Percentiles rank a stretch among this genome's conserved stretches.
phyloP scores from a whole-genome alignment of 805 yeast genomes.

The Saturnispora zaruensis region DNA sequence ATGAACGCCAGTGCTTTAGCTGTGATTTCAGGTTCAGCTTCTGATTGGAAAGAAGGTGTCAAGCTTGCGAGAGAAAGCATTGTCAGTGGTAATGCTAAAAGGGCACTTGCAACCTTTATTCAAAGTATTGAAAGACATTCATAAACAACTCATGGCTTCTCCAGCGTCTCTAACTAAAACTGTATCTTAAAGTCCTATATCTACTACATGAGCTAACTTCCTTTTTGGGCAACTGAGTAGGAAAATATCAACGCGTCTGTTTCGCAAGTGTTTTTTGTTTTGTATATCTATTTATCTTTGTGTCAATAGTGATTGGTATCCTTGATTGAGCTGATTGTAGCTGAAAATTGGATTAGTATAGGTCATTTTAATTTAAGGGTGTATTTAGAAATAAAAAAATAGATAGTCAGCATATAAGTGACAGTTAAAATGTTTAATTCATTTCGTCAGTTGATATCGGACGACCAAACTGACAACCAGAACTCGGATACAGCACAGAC shows the following conservation, averaged over 20 bases:
- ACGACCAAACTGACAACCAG: conserved; percentile 21
- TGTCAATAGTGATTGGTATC: background rate
- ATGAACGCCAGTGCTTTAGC: conserved; percentile 85
- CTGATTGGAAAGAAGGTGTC: conserved; percentile 72
- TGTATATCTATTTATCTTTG: background rate
- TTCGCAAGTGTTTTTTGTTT: background rate
- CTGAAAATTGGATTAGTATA: background rate
- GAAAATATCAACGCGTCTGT: background rate
- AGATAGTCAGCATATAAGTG: background rate
- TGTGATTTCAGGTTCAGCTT: conserved; percentile 61
- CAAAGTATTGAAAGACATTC: conserved; percentile 23
- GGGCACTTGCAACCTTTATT: conserved; percentile 51
- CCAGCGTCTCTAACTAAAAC: background rate
- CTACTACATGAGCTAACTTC: background rate
- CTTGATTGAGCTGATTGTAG: background rate
- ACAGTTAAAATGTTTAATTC: conserved; percentile 23
- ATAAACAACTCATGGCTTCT: background rate
- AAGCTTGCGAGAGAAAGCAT: conserved; percentile 62
- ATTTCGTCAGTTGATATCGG: conserved; percentile 22
- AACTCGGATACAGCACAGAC: background rate
- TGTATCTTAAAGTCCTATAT: no score
- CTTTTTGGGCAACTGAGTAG: background rate
- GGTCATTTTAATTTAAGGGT: no score
- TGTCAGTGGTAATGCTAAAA: conserved; percentile 53
- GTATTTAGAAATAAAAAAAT: background rate